phyloP scores from a whole-genome alignment of 345 rosid species.

The Populus nigra region DNA sequence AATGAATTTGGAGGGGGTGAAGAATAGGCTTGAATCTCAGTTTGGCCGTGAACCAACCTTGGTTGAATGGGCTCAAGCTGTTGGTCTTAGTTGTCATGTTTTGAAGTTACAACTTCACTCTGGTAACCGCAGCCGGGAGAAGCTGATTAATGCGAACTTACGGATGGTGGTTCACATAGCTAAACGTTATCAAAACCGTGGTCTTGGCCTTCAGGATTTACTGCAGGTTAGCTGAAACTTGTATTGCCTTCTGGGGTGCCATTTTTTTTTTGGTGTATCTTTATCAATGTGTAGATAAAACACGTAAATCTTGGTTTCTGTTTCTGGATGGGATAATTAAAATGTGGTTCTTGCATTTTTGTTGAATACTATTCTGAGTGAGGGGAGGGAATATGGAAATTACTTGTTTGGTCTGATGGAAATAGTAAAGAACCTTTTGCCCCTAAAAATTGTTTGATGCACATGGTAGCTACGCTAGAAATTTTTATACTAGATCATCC shows the following conservation, averaged over 20 bases:
- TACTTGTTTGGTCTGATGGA: not conserved
- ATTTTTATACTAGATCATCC: not conserved
- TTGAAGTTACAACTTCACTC: conserved; percentile 63
- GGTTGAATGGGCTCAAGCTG: conserved; percentile 75
- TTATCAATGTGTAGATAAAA: not conserved
- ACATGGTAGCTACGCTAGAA: not conserved
- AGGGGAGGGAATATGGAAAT: not conserved
- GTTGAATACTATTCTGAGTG: not conserved
- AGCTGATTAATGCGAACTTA: conserved; percentile 65
- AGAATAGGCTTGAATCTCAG: conserved; percentile 62
- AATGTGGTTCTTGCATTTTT: not conserved
- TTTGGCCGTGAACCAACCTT: conserved; percentile 74
- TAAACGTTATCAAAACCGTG: conserved; percentile 72
- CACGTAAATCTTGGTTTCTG: not conserved
- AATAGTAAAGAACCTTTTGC: not conserved
- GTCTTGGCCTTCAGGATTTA: conserved; percentile 76
- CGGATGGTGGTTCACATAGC: conserved; percentile 87
- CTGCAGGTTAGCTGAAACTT: conserved; percentile 53
- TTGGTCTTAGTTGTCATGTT: conserved; percentile 48
- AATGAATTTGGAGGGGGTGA: conserved; percentile 55
- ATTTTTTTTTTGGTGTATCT: not conserved
- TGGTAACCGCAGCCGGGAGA: conserved; percentile 63
- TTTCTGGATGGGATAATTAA: not conserved
- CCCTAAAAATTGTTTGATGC: not conserved
- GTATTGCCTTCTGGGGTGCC: not conserved